Percentiles rank a stretch among this genome's conserved stretches.
These are phyloP conservation scores for Penicillium goetzii DNA, from an alignment of 495 filamentous ascomycete species.

Conservation along the genomic window DNA sequence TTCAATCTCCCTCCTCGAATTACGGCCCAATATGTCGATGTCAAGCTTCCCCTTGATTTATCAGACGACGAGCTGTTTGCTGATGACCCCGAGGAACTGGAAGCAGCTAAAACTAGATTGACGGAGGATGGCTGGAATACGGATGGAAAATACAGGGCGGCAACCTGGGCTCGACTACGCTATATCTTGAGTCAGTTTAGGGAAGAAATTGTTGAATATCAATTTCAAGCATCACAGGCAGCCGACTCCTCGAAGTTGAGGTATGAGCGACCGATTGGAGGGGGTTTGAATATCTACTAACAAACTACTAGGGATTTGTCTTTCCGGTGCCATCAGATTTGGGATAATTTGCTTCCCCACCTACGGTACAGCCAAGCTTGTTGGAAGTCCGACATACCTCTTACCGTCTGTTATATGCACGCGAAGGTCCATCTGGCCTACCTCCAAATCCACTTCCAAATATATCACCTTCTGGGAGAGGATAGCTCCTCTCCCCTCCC, in stretches of 20 bases:
- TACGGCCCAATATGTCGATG: constrained; percentile 21
- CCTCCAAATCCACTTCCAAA: constrained; percentile 28
- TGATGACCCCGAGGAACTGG: constrained; percentile 5
- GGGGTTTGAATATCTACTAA: neutral
- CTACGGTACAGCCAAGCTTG: constrained; percentile 21
- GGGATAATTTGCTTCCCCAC: constrained; percentile 21
- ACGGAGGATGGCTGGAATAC: constrained; percentile 25
- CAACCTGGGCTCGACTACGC: constrained; percentile 27
- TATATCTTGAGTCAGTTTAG: constrained; percentile 26
- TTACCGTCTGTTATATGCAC: constrained; percentile 21
- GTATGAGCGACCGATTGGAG: constrained; percentile 13
- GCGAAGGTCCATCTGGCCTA: constrained; percentile 27
- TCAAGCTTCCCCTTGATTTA: constrained; percentile 27
- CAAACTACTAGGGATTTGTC: constrained; percentile 18
- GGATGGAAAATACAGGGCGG: constrained; percentile 17
- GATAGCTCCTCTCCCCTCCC: constrained; percentile 10
- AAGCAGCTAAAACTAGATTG: constrained; percentile 9
- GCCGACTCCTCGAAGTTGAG: constrained; percentile 19
- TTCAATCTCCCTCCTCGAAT: constrained; percentile 29
- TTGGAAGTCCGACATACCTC: constrained; percentile 23
- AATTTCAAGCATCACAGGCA: constrained; percentile 17
- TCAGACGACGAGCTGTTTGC: constrained; percentile 22
- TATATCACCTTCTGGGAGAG: constrained; percentile 23
- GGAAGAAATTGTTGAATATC: constrained; percentile 29
- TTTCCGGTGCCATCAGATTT: constrained; percentile 19